Evolutionary conservation across 768 basidiomycete species (phyloP).

Genomic region (Scleroderma citrinum): DNA sequence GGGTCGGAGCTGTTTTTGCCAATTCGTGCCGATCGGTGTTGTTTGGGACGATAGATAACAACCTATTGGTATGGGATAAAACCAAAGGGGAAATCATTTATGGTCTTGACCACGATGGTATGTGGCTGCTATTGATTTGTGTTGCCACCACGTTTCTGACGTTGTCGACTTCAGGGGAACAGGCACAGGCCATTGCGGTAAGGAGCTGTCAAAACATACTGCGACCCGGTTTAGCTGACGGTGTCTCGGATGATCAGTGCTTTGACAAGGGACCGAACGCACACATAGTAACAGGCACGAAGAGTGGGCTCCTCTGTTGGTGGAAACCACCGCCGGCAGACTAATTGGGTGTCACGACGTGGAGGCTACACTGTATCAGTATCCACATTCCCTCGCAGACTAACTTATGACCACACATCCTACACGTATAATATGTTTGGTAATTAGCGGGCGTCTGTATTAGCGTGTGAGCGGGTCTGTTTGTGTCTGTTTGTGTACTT

Average conservation of each 20-base stretch:
- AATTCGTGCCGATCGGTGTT: conserved; percentile 47
- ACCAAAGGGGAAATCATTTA: conserved; percentile 47
- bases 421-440: conserved; percentile 11
- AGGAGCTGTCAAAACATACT: conserved; percentile 8
- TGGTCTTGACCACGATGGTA: conserved; percentile 59
- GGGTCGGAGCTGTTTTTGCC: conserved; percentile 50
- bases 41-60: conserved; percentile 50
- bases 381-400: conserved; percentile 6
- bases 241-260: conserved; percentile 26
- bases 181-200: conserved; percentile 31
- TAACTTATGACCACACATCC: conserved; percentile 20
- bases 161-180: conserved; percentile 20
- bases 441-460: not conserved
- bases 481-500: conserved; percentile 30
- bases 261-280: conserved; percentile 38
- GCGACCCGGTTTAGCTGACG: conserved; percentile 21
- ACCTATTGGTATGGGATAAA: conserved; percentile 59
- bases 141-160: conserved; percentile 6
- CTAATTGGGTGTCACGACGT: conserved; percentile 26
- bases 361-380: conserved; percentile 29
- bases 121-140: conserved; percentile 9
- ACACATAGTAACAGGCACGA: conserved; percentile 53
- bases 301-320: conserved; percentile 50
- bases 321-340: conserved; percentile 37
- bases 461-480: not conserved